Evolutionary conservation across 2,329 filamentous ascomycete genomes (phyloP), one percentile per base, ranked within the genome.

Genomic region (Claviceps sp.): DNA sequence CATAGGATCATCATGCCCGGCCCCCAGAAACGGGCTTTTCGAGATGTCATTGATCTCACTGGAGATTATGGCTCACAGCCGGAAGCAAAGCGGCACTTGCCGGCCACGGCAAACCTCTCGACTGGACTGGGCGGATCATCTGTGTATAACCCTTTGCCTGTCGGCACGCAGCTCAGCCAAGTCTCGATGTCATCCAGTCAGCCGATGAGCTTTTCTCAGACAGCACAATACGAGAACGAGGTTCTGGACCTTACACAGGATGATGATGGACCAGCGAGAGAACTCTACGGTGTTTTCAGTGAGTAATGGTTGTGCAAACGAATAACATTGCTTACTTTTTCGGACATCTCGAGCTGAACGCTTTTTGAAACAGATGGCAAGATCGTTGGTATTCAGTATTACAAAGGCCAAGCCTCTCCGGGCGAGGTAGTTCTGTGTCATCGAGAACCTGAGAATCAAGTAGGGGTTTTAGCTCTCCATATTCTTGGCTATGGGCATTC

Each of bases 381-480:
- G 57, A 71, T 77, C 54, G 74, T 77, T 2, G 74, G 74, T 6
- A 76, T 61, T 59, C 74, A 69, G 45, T 86, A 79, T 62, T 87
- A 88, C 63, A 66, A 65, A 51, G 84, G 84, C 1, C 70, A 75
- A 57, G 83, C 82, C 14, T 81, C 75, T 7, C 58, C 71, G 2
- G 81, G 82, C 24, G 84, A 88, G 62, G 71, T 76, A 50, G 80
- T 87, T 2, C 65, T 82, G 47, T 69, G 84, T 51, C 71, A 70
- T 38, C 72, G 87, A 61, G 84, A 91, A 61, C 82, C 85, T 1
- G 61, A 66, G 1, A 91, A 91, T 60, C 71, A 68, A 56, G 72
- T 72, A 63, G 48, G 61, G 54, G 2, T 26, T 56, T 45, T 47
- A 41, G 18, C 22, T 41, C 22, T 14, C 9, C 7, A 26, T 22